Base-by-base conservation (phyloP, 2,329 filamentous ascomycete genomes). In the Myriosclerotinia curreyana region DNA sequence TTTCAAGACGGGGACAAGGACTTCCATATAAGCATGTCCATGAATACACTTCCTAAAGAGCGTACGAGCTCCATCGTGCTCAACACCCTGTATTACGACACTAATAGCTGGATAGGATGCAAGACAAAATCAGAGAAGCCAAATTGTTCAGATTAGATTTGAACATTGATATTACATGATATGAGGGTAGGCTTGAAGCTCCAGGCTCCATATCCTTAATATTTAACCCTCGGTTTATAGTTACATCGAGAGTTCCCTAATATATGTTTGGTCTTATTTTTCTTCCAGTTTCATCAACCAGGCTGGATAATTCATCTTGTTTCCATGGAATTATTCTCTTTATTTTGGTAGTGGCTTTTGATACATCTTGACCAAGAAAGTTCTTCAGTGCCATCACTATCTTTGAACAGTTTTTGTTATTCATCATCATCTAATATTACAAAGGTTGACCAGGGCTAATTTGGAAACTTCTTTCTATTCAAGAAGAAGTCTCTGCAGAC, bases 331-430 rank as follows among this genome's bases (percentile, higher is more conserved):
- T 48, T 36, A 14, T 36, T 25, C 20, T 58, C 54, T 58, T 58
- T 36, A 48, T 58, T 36, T 36, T 48, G 8, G 28, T 48, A 36
- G 14, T 36, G 5, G 28, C 54, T 58, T 58, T 58, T 20, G 28
- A 38, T 59, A 48, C 42, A 59, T 20, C 55, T 36, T 59, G 55
- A 48, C n/a, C 55, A 59, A 59, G 42, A 59, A 48, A 38, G 42
- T 48, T 59, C 55, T 59, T 48, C 44, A 49, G 8, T 59, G 2
- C 42, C 31, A 48, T 25, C 31, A 48, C 31, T n/a, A 48, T 48
- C 42, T 48, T 58, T 58, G 28, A 36, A 48, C 20, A 17, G 14
- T 58, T 58, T 58, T 48, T 48, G 42, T 58, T 36, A 48, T 22
- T 1, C 31, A 36, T 48, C 55, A 58, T 48, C 42, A 8, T 59